Conservation (phyloP, 2,329 filamentous ascomycete species). For the Bisporella sp. region DNA sequence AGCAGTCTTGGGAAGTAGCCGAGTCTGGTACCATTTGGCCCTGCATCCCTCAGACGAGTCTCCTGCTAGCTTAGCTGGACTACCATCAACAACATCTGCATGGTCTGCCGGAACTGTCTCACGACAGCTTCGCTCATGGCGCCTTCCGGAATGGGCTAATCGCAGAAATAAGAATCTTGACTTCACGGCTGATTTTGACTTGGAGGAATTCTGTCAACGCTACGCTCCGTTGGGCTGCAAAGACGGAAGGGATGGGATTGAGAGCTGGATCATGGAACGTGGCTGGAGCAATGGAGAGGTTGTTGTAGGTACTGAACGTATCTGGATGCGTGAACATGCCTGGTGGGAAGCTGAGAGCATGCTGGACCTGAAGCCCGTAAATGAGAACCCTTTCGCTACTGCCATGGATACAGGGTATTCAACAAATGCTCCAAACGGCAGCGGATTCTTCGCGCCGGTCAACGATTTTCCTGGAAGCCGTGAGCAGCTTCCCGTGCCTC, state of each 20-base stretch:
- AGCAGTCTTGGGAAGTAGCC: slow-evolving; percentile 69
- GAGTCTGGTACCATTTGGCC: slow-evolving; percentile 91
- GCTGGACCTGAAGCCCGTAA: slow-evolving; percentile 68
- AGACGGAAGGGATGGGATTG: slow-evolving; percentile 85
- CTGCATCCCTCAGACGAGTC: slow-evolving; percentile 87
- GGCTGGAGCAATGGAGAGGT: slow-evolving; percentile 99
- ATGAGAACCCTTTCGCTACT: slow-evolving; percentile 29
- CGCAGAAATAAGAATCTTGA: slow-evolving; percentile 84
- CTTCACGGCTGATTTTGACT: slow-evolving; percentile 93
- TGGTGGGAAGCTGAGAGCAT: slow-evolving; percentile 99
- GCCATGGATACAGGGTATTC: slow-evolving; percentile 46
- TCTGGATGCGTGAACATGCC: slow-evolving; percentile 89
- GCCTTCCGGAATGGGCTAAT: slow-evolving; percentile 94
- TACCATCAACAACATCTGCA: slow-evolving; percentile 66
- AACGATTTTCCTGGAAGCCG: slow-evolving; percentile 59
- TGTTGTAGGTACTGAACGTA: slow-evolving; percentile 78
- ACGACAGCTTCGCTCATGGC: slow-evolving; percentile 86
- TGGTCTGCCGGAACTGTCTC: slow-evolving; percentile 95
- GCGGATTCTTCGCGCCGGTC: slow-evolving; percentile 64
- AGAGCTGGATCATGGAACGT: slow-evolving; percentile 88
- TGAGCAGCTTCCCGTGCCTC: slow-evolving; percentile 56
- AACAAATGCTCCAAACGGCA: slow-evolving; percentile 39
- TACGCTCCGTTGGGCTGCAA: slow-evolving; percentile 80
- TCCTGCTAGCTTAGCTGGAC: slow-evolving; percentile 65
- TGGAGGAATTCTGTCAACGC: slow-evolving; percentile 82